Conservation (phyloP, 2,329 filamentous ascomycete species). For the Aspergillus awamori region DNA sequence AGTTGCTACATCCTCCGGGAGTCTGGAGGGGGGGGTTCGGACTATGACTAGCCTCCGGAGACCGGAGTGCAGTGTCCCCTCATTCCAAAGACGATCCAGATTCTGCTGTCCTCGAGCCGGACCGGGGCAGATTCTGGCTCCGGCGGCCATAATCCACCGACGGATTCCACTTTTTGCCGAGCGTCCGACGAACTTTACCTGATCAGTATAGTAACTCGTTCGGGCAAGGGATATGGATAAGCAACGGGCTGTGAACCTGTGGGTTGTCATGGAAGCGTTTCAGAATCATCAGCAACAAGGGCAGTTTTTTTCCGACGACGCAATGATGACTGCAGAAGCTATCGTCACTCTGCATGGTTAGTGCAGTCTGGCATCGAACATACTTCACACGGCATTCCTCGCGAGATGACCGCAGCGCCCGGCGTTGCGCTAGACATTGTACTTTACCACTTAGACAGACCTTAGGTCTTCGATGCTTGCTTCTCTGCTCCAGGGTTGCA, state of each 20-base stretch:
- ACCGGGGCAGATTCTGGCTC: constrained; percentile 16
- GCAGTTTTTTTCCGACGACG: neutral
- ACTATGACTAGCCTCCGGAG: no score
- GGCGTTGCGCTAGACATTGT: neutral
- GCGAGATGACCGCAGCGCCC: neutral
- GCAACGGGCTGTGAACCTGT: neutral
- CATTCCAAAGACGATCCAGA: neutral
- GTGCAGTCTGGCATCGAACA: neutral
- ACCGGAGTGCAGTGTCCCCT: no score
- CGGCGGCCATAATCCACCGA: neutral
- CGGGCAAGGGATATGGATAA: neutral
- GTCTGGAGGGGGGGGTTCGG: neutral
- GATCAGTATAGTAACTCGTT: neutral
- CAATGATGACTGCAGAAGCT: constrained; percentile 3
- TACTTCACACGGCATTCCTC: neutral
- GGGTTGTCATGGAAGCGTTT: constrained; percentile 3
- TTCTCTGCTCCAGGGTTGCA: no score
- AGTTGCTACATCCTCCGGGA: neutral
- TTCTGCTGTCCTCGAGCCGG: neutral
- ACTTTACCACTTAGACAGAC: neutral
- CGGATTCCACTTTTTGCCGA: constrained; percentile 15
- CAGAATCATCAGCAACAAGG: neutral
- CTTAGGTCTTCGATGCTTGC: neutral
- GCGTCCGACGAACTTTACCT: constrained; percentile 12
- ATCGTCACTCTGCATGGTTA: neutral